Percentiles rank a stretch among this genome's conserved stretches.
phyloP scores from a whole-genome alignment of 352 stramenopile genomes.

The Phytophthora fragariae region DNA sequence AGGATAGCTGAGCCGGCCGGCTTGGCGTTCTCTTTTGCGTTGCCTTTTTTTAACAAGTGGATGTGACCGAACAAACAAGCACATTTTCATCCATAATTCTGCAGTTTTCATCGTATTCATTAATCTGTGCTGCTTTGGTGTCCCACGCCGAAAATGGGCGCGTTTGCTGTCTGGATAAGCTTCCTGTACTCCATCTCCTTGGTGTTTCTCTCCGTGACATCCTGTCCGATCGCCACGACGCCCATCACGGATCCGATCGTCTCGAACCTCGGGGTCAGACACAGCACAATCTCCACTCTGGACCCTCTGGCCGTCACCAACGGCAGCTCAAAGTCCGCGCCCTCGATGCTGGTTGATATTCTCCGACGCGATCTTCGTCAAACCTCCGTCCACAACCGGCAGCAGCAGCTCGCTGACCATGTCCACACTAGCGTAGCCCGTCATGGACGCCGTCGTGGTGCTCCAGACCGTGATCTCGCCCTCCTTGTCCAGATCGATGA shows the following conservation, averaged over 20 bases:
- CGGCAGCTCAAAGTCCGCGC: slow-evolving; percentile 61
- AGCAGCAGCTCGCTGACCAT: slow-evolving; percentile 63
- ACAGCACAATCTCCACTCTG: slow-evolving; percentile 64
- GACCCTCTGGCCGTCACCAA: slow-evolving; percentile 56
- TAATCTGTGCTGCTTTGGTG: slow-evolving; percentile 73
- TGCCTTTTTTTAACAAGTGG: too few relatives aligned
- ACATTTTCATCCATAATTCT: too few relatives aligned
- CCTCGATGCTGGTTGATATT: slow-evolving; percentile 65
- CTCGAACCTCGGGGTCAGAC: slow-evolving; percentile 63
- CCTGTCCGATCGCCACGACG: slow-evolving; percentile 70
- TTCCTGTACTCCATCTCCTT: slow-evolving; percentile 80
- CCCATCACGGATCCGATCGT: slow-evolving; percentile 48
- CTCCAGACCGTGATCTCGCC: slow-evolving; percentile 80
- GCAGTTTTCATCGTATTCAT: slow-evolving; percentile 53
- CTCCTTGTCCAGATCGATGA: slow-evolving; percentile 81
- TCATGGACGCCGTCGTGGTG: slow-evolving; percentile 61
- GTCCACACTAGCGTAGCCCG: slow-evolving; percentile 53
- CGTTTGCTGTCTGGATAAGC: slow-evolving; percentile 90
- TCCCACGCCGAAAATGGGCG: slow-evolving; percentile 91
- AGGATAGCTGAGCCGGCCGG: too few relatives aligned
- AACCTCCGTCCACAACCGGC: slow-evolving; percentile 56
- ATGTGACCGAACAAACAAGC: too few relatives aligned
- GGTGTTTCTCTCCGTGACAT: slow-evolving; percentile 71
- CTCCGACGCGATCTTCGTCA: slow-evolving; percentile 50
- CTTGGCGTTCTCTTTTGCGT: too few relatives aligned